phyloP scores from a whole-genome alignment of 2,329 filamentous ascomycete genomes.

The Calonectria honghensis region DNA sequence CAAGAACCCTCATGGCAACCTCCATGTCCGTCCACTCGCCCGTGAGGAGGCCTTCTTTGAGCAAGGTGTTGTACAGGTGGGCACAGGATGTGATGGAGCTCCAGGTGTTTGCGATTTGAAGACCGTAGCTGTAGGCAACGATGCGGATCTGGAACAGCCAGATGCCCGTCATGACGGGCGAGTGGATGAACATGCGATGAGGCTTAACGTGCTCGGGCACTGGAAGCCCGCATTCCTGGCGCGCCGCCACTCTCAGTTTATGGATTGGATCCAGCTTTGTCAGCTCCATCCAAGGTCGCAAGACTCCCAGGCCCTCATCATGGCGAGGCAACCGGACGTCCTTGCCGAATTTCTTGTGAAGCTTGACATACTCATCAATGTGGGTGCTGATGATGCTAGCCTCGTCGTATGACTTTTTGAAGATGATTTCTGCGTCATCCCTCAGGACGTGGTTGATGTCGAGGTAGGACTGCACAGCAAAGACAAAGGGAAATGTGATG shows the following conservation, averaged over 20 bases:
- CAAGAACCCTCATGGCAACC: background rate
- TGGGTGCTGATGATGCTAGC: background rate
- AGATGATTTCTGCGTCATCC: background rate
- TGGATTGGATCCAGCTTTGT: background rate
- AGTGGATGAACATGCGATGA: background rate
- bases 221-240: no score
- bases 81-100: background rate
- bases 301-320: background rate
- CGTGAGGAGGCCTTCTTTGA: background rate
- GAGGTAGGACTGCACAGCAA: background rate
- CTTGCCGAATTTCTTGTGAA: background rate
- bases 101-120: background rate
- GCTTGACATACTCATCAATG: background rate
- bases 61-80: background rate
- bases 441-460: slow-evolving; percentile 4
- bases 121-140: background rate
- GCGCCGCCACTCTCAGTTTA: background rate
- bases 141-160: slow-evolving; percentile 2
- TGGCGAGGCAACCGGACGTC: background rate
- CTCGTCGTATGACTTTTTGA: background rate
- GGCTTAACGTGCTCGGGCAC: background rate
- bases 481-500: background rate
- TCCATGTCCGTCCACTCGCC: slow-evolving; percentile 3
- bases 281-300: background rate
- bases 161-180: slow-evolving; percentile 4